Conservation (phyloP, 805 yeast genomes). For the Isabelozyma rhagii region DNA sequence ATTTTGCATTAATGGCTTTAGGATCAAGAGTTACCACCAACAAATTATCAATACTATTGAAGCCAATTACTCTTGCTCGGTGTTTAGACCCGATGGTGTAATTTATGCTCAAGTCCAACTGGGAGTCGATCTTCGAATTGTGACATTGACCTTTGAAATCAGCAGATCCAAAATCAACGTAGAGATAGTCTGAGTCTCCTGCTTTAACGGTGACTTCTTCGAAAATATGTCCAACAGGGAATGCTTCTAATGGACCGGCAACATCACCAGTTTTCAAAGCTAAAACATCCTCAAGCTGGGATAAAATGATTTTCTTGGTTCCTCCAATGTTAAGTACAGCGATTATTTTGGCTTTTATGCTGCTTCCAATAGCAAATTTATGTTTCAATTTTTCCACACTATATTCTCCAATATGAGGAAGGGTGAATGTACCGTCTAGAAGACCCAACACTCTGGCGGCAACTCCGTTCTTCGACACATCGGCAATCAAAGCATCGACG, state of each 20-base stretch:
- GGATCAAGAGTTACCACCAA: constrained; percentile 70
- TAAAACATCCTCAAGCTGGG: constrained; percentile 57
- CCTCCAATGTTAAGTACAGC: constrained; percentile 50
- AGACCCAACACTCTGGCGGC: constrained; percentile 72
- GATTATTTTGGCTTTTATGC: constrained; percentile 65
- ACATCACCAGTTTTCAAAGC: constrained; percentile 18
- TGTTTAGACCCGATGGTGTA: constrained; percentile 66
- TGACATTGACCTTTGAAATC: constrained; percentile 70
- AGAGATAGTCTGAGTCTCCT: constrained; percentile 53
- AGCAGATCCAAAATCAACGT: constrained; percentile 54
- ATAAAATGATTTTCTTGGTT: constrained; percentile 59
- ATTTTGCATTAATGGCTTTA: constrained; percentile 58
- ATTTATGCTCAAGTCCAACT: constrained; percentile 41
- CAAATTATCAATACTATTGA: constrained; percentile 60
- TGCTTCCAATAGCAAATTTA: constrained; percentile 65
- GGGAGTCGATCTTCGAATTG: constrained; percentile 61
- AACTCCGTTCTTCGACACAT: constrained; percentile 59
- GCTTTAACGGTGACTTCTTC: constrained; percentile 60
- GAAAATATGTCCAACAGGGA: constrained; percentile 73
- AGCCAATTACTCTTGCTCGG: constrained; percentile 75
- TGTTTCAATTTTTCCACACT: constrained; percentile 51
- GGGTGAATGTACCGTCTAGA: constrained; percentile 65
- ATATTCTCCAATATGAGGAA: constrained; percentile 59
- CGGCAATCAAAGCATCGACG: constrained; percentile 69
- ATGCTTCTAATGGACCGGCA: constrained; percentile 48